Conservation (phyloP, 352 stramenopile species). For the Nothophytophthora sp. region DNA sequence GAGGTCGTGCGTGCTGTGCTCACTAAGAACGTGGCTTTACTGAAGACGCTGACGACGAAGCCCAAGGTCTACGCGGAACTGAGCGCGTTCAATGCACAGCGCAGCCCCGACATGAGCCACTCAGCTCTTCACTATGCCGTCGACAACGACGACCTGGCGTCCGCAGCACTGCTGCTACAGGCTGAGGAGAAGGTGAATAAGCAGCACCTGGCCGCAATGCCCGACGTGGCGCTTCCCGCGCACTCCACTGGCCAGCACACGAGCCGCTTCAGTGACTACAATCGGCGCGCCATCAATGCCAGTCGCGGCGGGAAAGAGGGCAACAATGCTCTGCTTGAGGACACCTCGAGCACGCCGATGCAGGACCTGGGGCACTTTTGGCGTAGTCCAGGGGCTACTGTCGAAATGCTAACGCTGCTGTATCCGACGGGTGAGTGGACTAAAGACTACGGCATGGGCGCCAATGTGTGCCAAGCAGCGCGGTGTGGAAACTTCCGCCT, state of each 20-base stretch:
- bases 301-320: constrained; percentile 80
- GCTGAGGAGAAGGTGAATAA: constrained; percentile 47
- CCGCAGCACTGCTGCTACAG: constrained; percentile 45
- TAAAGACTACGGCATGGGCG: constrained; percentile 25
- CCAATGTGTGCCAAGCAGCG: constrained; percentile 35
- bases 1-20: constrained; percentile 74
- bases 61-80: constrained; percentile 45
- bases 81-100: constrained; percentile 46
- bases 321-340: constrained; percentile 70
- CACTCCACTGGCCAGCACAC: constrained; percentile 80
- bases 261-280: constrained; percentile 81
- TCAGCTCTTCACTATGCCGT: constrained; percentile 70
- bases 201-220: constrained; percentile 38
- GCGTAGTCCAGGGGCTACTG: constrained; percentile 38
- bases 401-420: constrained; percentile 67
- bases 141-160: constrained; percentile 54
- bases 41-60: constrained; percentile 64
- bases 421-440: constrained; percentile 67
- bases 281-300: constrained; percentile 77
- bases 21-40: constrained; percentile 68
- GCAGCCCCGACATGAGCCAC: constrained; percentile 43
- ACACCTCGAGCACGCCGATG: constrained; percentile 17
- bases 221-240: constrained; percentile 58
- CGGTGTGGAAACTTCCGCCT: constrained; percentile 50
- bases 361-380: constrained; percentile 31